phyloP scores from a whole-genome alignment of 768 basidiomycete genomes.

The Kwoniella botswanensis region DNA sequence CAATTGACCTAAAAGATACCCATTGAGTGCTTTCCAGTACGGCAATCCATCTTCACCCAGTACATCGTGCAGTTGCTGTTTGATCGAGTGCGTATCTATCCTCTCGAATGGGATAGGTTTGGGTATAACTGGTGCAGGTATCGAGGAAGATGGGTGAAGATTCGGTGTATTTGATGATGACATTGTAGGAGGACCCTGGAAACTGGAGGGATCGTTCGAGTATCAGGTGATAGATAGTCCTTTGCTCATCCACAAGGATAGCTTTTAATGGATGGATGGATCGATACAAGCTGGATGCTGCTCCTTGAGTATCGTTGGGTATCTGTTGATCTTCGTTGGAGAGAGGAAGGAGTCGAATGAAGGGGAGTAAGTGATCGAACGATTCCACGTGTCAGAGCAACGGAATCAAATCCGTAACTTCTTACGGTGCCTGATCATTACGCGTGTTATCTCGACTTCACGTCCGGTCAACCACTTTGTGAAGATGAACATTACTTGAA shows the following conservation, averaged over 20 bases:
- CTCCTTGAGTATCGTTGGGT: neutral
- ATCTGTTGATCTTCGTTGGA: neutral
- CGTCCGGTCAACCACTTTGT: neutral
- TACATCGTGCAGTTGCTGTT: constrained; percentile 54
- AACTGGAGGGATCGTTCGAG: too few relatives aligned
- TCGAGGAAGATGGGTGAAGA: neutral
- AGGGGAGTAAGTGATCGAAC: neutral
- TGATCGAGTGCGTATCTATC: constrained; percentile 43
- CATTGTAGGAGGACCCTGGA: neutral
- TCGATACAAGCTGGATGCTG: neutral
- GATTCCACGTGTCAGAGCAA: constrained; percentile 8
- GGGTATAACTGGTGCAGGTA: neutral
- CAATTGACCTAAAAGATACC: constrained; percentile 51
- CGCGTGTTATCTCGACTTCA: neutral
- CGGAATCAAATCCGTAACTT: constrained; percentile 3
- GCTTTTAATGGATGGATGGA: constrained; percentile 1
- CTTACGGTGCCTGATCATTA: constrained; percentile 5
- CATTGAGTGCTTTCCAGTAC: constrained; percentile 55
- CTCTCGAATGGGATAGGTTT: constrained; percentile 31
- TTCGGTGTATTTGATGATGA: constrained; percentile 1
- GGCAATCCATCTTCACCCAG: constrained; percentile 50
- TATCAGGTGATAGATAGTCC: neutral
- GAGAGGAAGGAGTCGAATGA: neutral
- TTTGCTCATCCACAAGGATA: neutral
- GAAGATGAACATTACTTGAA: neutral